Evolutionary conservation across 495 filamentous ascomycete species (phyloP).

Genomic region (Glutinoglossum americanum): DNA sequence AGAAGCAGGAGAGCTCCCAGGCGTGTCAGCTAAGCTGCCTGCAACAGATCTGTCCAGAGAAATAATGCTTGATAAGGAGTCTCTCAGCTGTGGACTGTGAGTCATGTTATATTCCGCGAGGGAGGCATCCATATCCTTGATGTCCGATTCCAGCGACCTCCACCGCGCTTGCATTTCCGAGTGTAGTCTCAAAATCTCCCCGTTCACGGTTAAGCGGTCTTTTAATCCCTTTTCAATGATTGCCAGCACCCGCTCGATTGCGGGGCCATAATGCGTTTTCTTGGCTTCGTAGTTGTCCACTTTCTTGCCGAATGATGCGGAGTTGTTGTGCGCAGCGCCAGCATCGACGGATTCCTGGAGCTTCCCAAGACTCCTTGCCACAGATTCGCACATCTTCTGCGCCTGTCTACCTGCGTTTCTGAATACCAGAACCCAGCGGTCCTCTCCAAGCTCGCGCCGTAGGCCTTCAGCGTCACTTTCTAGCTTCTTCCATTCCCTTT

Average conservation of each 20-base stretch:
- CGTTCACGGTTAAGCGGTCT: slow-evolving; percentile 81
- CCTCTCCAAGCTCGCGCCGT: slow-evolving; percentile 74
- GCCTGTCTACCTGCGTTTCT: slow-evolving; percentile 81
- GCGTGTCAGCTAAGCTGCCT: slow-evolving; percentile 54
- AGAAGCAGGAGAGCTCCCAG: slow-evolving; percentile 74
- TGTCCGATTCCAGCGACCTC: slow-evolving; percentile 50
- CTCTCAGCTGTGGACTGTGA: slow-evolving; percentile 53
- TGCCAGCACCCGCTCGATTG: slow-evolving; percentile 69
- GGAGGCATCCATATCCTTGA: slow-evolving; percentile 48
- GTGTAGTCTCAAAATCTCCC: slow-evolving; percentile 71
- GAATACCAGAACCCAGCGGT: slow-evolving; percentile 89
- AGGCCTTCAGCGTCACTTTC: slow-evolving; percentile 73
- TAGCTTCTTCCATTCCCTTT: slow-evolving; percentile 59
- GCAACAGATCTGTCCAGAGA: slow-evolving; percentile 66
- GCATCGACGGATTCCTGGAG: slow-evolving; percentile 61
- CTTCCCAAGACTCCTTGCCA: slow-evolving; percentile 64
- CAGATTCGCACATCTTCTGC: slow-evolving; percentile 82
- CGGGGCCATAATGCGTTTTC: slow-evolving; percentile 84
- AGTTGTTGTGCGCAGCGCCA: slow-evolving; percentile 46
- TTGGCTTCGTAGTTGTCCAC: slow-evolving; percentile 90
- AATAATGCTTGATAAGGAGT: slow-evolving; percentile 81
- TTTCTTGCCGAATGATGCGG: slow-evolving; percentile 44
- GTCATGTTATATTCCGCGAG: slow-evolving; percentile 46
- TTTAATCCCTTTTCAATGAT: slow-evolving; percentile 87
- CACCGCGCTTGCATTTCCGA: slow-evolving; percentile 62